Evolutionary conservation across 2,329 filamentous ascomycete genomes (phyloP), one percentile per base, ranked within the genome.

Genomic region (Fusarium sp.): DNA sequence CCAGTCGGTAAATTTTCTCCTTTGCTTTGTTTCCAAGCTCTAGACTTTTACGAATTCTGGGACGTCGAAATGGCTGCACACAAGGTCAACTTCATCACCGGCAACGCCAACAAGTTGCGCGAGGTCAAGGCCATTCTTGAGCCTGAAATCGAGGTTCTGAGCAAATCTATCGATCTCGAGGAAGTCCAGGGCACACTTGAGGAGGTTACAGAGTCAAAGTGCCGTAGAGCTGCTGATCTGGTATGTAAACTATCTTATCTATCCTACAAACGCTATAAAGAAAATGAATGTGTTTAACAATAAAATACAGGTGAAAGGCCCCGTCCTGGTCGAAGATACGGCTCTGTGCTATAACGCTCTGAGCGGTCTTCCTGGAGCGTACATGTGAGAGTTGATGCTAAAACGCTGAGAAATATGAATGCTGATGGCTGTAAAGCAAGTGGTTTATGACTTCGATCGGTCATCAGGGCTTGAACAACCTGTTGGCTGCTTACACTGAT

Each of bases 321-420:
- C 97, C 7, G 96, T 98, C 13, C 87, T 99, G 43, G 96, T 97
- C 16, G 96, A 99, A 84, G 96, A 99, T 83, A 99, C 96, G 21
- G 95, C 95, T 75, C 87, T 99, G 54, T 97, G 95, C 85, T 99
- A 98, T 81, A 92, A 93, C 80, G 95, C 96, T 25, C 88, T 98
- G 69, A 91, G 93, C 67, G 95, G 95, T n/a, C 88, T 99, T 35
- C 96, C 96, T 4, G 96, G 96, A 3, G 94, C 96, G 44, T 99
- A 99, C 82, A 97, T 99, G 96, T 97, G 87, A 76, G 90, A 10
- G 13, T 18, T 7, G 23, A 54, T 54, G 33, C 25, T 21, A 13
- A n/a, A 30, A 54, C 33, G 33, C 50, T 30, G 38, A 8, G 19
- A 30, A 33, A 63, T 19, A 15, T 16, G 38, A 28, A 23, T 54